Evolutionary conservation across 2,329 filamentous ascomycete genomes (phyloP), one percentile per base, ranked within the genome.

Genomic region (Aphanocladium album): DNA sequence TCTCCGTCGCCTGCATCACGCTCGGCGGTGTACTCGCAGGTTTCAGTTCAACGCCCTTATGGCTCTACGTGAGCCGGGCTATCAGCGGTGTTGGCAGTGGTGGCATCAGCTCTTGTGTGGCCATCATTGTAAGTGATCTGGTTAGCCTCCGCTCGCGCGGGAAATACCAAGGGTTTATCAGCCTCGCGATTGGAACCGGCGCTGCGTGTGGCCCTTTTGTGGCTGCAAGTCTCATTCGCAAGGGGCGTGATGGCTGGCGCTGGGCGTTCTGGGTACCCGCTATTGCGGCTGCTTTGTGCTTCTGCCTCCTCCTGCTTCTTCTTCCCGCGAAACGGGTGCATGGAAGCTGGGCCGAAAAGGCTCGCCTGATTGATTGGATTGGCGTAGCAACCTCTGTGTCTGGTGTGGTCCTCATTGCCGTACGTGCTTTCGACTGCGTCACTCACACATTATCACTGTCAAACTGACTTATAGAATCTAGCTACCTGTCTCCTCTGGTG

Each of bases 121-220:
- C 79, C 51, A 88, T 90, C 47, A 72, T 90, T 59, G 72, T 90
- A 65, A 86, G 82, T 63, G 88, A 91, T 71, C 77, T 89, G 25
- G 80, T 90, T 3, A 80, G 86, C 0, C 75, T 90, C 33, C 78
- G 86, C 17, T 82, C 89, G 58, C 76, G 88, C 62, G 88, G 88
- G 1, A 79, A 85, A 14, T 91, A 86, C 84, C 88, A 90, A 70
- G 88, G 87, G 7, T 66, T 71, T 12, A 56, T 56, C 25, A 56
- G 53, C 17, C 41, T 56, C 17, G 53, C 53, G 16, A 45, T 56
- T 30, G 23, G 53, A 12, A 56, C 37, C 1, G 53, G 53, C 17
- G 35, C 41, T 14, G 23, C 41, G 19, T 27, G 25, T 45, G 53
- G 53, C 23, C 53, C 53, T 19, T 56, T 56, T 17, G 23, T 56